Conservation (phyloP, 1,284 basidiomycete genomes). For the Ceratobasidium papillatum region DNA sequence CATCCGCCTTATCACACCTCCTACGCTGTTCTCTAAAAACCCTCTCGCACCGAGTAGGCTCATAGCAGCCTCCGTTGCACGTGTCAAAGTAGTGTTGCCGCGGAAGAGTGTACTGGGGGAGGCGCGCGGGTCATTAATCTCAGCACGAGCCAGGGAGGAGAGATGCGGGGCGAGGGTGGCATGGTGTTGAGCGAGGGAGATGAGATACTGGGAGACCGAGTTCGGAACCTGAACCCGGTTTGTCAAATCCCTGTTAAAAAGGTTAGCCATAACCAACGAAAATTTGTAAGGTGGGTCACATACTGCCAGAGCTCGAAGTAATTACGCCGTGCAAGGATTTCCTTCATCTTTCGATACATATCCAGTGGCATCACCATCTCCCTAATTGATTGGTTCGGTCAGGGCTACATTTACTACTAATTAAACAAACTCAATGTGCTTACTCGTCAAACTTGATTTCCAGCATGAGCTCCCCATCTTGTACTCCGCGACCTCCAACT, state of each 20-base stretch:
- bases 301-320: constrained; percentile 37
- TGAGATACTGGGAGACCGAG: constrained; percentile 7
- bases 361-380: constrained; percentile 35
- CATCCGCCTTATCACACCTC: constrained; percentile 69
- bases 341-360: constrained; percentile 29
- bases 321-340: constrained; percentile 27
- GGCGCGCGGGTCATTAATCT: constrained; percentile 47
- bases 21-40: constrained; percentile 81
- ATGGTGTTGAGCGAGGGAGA: constrained; percentile 27
- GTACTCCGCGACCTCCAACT: constrained; percentile 49
- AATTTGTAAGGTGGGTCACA: neutral
- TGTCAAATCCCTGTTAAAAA: constrained; percentile 1
- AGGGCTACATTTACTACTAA: neutral
- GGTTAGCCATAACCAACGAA: neutral
- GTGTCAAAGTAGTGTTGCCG: constrained; percentile 82
- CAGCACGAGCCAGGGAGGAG: constrained; percentile 14
- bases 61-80: constrained; percentile 81
- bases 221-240: constrained; percentile 17
- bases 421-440: constrained; percentile 50
- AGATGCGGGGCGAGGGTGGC: constrained; percentile 19
- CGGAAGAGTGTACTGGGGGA: constrained; percentile 77
- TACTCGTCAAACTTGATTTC: constrained; percentile 79
- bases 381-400: constrained; percentile 3
- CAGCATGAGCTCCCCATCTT: constrained; percentile 74
- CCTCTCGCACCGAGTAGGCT: constrained; percentile 70